Base-by-base conservation (phyloP, 192 early-diverging fungal genomes). In the Coemansia guatemalensis region DNA sequence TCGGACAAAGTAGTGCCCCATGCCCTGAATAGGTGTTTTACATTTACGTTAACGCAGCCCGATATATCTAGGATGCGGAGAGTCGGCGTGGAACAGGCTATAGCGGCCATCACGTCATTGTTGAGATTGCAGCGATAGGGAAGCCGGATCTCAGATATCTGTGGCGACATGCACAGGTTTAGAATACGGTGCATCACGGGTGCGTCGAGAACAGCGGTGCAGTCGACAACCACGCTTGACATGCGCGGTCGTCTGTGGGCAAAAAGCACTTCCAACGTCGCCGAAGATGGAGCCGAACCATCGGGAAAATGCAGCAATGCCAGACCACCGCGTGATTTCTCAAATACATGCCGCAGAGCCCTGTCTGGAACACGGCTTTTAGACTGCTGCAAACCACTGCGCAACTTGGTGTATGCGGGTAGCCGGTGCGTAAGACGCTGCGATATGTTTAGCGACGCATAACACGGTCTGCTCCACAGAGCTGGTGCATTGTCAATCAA, bases 51-150 rank as follows among this genome's bases (percentile, higher is more conserved):
- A 1, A 26, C 53, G 30, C 76, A 79, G n/a, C 76, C 76, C 3
- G 76, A 79, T 33, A 79, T 79, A 39, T 79, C 76, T 24, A 79
- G 60, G 11, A 65, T 33, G 23, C 71, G 67, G n/a, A 79, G 68
- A n/a, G 18, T 21, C 2, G 71, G 67, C 4, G 35, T 61, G 8
- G 26, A 48, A 12, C 61, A 35, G 2, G 63, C 70, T 22, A 79
- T 69, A 4, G 60, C 56, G 5, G 21, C 48, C 22, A 79, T 63
- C 22, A 55, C 53, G 0, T 18, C 50, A 58, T 64, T 49, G 0
- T 29, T 57, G 20, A 79, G 24, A 14, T 44, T 55, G 21, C 24
- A 7, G 27, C 64, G 53, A 39, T 79, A 73, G 8, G 76, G 76
- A 4, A 79, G 33, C 22, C 56, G 58, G 27, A 73, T 58, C 18